Evolutionary conservation across 2,329 filamentous ascomycete species (phyloP).

Genomic region (Calonectria henricotiae): DNA sequence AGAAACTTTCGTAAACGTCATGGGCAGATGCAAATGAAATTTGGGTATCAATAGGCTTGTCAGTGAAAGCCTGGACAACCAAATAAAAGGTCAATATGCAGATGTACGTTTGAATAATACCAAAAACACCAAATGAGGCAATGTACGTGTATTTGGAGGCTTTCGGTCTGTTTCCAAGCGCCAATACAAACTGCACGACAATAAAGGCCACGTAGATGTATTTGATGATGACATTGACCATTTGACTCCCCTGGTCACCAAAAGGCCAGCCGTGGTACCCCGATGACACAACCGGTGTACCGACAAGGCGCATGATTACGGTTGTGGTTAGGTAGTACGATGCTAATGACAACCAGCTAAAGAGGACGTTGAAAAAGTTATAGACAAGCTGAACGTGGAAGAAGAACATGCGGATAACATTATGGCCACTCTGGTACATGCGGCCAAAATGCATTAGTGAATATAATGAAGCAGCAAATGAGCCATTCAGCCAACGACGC

Average conservation of each 20-base stretch:
- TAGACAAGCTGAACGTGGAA: conserved; percentile 24
- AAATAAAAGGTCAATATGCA: conserved; percentile 15
- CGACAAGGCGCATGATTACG: conserved; percentile 18
- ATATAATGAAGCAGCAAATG: conserved; percentile 18
- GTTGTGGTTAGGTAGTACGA: conserved; percentile 22
- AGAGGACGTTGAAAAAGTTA: conserved; percentile 23
- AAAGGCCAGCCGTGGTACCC: conserved; percentile 19
- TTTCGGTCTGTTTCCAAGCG: conserved; percentile 28
- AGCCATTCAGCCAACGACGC: conserved; percentile 19
- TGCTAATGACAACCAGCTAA: conserved; percentile 13
- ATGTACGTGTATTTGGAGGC: conserved; percentile 27
- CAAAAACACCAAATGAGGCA: conserved; percentile 13
- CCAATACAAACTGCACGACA: conserved; percentile 27
- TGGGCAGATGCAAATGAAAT: conserved; percentile 24
- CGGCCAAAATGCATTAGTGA: conserved; percentile 19
- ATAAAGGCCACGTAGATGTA: conserved; percentile 19
- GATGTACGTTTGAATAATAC: conserved; percentile 26
- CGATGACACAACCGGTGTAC: conserved; percentile 15
- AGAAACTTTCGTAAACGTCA: conserved; percentile 20
- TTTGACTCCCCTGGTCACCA: conserved; percentile 11
- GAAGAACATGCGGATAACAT: conserved; percentile 24
- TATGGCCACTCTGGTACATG: conserved; percentile 13
- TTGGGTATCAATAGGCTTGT: conserved; percentile 1
- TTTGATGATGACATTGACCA: conserved; percentile 17
- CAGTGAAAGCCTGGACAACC: conserved; percentile 11